Base-by-base conservation (phyloP, 345 rosid species). In the Lagerstroemia speciosa region DNA sequence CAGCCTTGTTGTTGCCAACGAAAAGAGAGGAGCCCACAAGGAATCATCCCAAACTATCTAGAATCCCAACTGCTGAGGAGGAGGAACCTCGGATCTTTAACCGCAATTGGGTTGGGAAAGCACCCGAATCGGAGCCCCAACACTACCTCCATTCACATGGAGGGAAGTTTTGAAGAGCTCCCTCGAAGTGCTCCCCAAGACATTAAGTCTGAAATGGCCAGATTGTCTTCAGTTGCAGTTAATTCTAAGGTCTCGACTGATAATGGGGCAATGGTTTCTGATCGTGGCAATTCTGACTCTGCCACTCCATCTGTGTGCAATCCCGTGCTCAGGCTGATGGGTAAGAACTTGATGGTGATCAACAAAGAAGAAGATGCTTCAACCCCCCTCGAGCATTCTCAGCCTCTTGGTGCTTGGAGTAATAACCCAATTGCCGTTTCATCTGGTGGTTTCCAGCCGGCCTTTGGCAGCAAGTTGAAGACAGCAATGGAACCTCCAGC, bases 281-380 rank as follows among this genome's bases (percentile, higher is more conserved):
- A 74, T 64, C 71, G 72, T 27, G 43, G 64, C 67, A 79, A 79
- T 38, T 31, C 68, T 73, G 91, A 83, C 67, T 80, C 93, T 77
- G 78, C 88, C 34, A 86, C 91, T 81, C 96, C 96, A 67, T 84
- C 91, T 61, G 68, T 84, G 40, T 79, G 88, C 31, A 91, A 81
- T 78, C 91, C 97, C 1, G 69, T 91, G 68, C 89, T 94, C 48
- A 82, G 99, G 81, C 78, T 94, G 80, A 94, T 94, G 99, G 99
- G 99, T 37, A 94, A 94, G 85, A 87, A 94, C 69, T 79, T 94
- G 74, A 83, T 93, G 90, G 93, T 94, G 79, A 85, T 94, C 80
- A 94, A 84, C 84, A 85, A 94, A 81, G 96, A 82, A 64, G 92
- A 88, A 52, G 82, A 86, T 66, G 72, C 77, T 26, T 69, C 81